Conservation (phyloP, 306 rosid species). For the Casuarina cunninghamiana region DNA sequence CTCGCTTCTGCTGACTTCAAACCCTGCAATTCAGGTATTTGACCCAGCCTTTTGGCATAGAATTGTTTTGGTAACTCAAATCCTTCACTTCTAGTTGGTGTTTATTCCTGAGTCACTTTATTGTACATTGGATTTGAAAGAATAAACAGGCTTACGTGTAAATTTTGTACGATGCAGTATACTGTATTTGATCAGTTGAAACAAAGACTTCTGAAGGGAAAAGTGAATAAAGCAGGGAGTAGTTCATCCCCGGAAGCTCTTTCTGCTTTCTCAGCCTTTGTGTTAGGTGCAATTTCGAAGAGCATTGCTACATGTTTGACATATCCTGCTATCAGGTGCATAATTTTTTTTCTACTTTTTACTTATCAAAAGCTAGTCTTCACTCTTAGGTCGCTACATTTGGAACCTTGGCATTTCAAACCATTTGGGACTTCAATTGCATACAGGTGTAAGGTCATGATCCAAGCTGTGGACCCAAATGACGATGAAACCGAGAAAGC, state of each 20-base stretch:
- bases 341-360: conserved; percentile 24
- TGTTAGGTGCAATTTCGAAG: conserved; percentile 87
- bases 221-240: conserved; percentile 34
- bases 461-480: conserved; percentile 79
- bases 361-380: background rate
- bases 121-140: conserved; percentile 9
- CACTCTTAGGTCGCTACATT: background rate
- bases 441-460: conserved; percentile 94
- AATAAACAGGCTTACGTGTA: conserved; percentile 27
- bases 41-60: background rate
- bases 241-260: conserved; percentile 65
- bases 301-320: conserved; percentile 81
- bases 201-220: conserved; percentile 50
- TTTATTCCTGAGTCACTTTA: background rate
- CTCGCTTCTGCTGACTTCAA: conserved; percentile 85
- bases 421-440: conserved; percentile 19
- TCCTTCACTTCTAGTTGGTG: background rate
- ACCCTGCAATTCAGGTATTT: conserved; percentile 94
- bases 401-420: conserved; percentile 18
- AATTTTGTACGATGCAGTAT: conserved; percentile 51
- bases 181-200: conserved; percentile 98
- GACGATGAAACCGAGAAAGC: conserved; percentile 43
- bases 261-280: conserved; percentile 83
- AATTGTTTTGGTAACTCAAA: conserved; percentile 4
- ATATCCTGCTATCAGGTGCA: conserved; percentile 94